These are phyloP conservation scores for Zymoseptoria ardabiliae DNA, from an alignment of 2,329 filamentous ascomycete species.

Conservation along the genomic window DNA sequence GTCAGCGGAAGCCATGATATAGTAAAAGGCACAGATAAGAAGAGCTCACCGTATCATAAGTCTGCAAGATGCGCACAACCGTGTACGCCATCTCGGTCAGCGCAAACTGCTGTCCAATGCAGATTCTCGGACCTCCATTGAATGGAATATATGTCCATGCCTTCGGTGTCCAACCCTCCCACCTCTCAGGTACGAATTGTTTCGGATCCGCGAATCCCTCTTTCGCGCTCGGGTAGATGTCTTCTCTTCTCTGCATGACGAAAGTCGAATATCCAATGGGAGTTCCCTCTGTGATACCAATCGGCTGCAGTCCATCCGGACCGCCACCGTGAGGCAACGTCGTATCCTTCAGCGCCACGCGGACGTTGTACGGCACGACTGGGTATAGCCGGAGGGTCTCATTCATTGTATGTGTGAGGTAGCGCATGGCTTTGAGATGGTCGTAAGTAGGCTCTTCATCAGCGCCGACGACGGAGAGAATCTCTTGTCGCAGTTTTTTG, in stretches of 20 bases:
- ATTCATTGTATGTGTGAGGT: constrained; percentile 48
- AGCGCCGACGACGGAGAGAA: constrained; percentile 58
- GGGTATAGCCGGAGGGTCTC: constrained; percentile 43
- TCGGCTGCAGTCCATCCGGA: constrained; percentile 37
- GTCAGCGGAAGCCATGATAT: neutral
- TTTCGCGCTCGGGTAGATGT: constrained; percentile 40
- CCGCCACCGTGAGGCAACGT: constrained; percentile 45
- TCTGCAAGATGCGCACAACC: constrained; percentile 40
- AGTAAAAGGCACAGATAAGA: neutral
- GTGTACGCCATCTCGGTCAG: constrained; percentile 46
- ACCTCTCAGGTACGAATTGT: constrained; percentile 43
- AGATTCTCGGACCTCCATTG: constrained; percentile 43
- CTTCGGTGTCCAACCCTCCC: constrained; percentile 44
- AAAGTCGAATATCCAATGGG: constrained; percentile 42
- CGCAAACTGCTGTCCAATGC: constrained; percentile 46
- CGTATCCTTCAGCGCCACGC: constrained; percentile 40
- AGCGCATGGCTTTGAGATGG: constrained; percentile 82
- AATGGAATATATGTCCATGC: constrained; percentile 44
- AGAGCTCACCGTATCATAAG: constrained; percentile 35
- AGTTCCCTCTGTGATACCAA: constrained; percentile 38
- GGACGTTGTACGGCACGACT: constrained; percentile 45
- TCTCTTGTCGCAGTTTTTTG: constrained; percentile 64
- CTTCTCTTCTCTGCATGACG: constrained; percentile 43
- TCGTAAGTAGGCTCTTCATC: constrained; percentile 59
- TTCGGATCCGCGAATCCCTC: constrained; percentile 34